Conservation (phyloP, 495 filamentous ascomycete genomes). For the Penicillium odoratum region DNA sequence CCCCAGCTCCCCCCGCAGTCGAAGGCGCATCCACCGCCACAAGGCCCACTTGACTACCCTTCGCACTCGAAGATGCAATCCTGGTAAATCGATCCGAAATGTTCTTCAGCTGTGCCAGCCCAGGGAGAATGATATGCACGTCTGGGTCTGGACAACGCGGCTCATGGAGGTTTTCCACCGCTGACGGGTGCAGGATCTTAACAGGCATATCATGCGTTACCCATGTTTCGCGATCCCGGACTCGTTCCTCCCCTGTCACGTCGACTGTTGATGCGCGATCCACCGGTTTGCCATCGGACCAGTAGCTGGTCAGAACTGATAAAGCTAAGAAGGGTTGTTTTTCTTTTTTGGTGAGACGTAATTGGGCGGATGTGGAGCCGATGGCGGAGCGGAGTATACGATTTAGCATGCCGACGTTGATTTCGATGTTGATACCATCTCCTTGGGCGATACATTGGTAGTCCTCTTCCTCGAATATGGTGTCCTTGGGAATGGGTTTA, state of each 20-base stretch:
- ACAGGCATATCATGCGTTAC: slow-evolving; percentile 98
- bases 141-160: slow-evolving; percentile 89
- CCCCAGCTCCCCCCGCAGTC: slow-evolving; percentile 6
- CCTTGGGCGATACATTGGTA: slow-evolving; percentile 74
- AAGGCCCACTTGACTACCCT: slow-evolving; percentile 16
- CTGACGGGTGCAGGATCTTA: slow-evolving; percentile 74
- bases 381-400: slow-evolving; percentile 84
- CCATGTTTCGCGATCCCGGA: slow-evolving; percentile 72
- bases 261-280: slow-evolving; percentile 22
- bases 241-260: slow-evolving; percentile 46
- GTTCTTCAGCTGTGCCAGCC: slow-evolving; percentile 78
- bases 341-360: slow-evolving; percentile 92
- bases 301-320: slow-evolving; percentile 67
- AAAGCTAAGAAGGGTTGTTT: slow-evolving; percentile 79
- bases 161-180: slow-evolving; percentile 84
- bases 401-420: slow-evolving; percentile 76
- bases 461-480: slow-evolving; percentile 73
- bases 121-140: slow-evolving; percentile 87
- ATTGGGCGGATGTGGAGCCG: slow-evolving; percentile 69
- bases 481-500: slow-evolving; percentile 51
- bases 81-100: slow-evolving; percentile 94
- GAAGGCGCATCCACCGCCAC: slow-evolving; percentile 19
- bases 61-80: slow-evolving; percentile 51
- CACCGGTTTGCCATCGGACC: slow-evolving; percentile 31
- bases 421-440: slow-evolving; percentile 87